Evolutionary conservation across 2,329 filamentous ascomycete genomes (phyloP).

Genomic region (Aspergillus neotritici): DNA sequence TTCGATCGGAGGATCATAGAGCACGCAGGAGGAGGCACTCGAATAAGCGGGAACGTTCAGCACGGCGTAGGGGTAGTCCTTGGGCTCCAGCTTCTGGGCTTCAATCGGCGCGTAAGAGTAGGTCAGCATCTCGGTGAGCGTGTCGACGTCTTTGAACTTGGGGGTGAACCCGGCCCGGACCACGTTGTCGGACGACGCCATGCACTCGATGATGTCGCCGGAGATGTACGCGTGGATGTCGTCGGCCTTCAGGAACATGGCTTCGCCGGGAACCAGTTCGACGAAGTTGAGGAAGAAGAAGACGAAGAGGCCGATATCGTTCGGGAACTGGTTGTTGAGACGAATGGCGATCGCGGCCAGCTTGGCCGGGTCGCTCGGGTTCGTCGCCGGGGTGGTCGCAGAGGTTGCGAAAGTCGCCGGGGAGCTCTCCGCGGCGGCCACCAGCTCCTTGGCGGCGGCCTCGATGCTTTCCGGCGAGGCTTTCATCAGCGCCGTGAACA

Average conservation of each 20-base stretch:
- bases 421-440: slow-evolving; percentile 63
- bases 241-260: slow-evolving; percentile 91
- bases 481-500: slow-evolving; percentile 77
- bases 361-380: slow-evolving; percentile 46
- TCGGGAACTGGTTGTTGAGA: slow-evolving; percentile 76
- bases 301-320: slow-evolving; percentile 88
- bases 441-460: slow-evolving; percentile 61
- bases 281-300: slow-evolving; percentile 98
- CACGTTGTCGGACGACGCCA: slow-evolving; percentile 98
- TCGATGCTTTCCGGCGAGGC: slow-evolving; percentile 62
- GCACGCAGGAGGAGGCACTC: slow-evolving; percentile 62
- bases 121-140: slow-evolving; percentile 83
- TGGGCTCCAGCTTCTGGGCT: slow-evolving; percentile 86
- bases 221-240: slow-evolving; percentile 87
- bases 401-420: slow-evolving; percentile 65
- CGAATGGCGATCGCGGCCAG: slow-evolving; percentile 72
- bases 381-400: slow-evolving; percentile 27
- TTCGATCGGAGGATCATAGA: slow-evolving; percentile 95
- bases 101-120: slow-evolving; percentile 93
- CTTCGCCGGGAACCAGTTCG: slow-evolving; percentile 78
- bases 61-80: slow-evolving; percentile 77
- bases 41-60: slow-evolving; percentile 78
- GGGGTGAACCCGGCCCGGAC: slow-evolving; percentile 95
- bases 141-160: slow-evolving; percentile 95
- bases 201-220: slow-evolving; percentile 92